These are phyloP conservation scores for Trichoderma oligosporum DNA, from an alignment of 2,329 filamentous ascomycete genomes.

Conservation along the genomic window DNA sequence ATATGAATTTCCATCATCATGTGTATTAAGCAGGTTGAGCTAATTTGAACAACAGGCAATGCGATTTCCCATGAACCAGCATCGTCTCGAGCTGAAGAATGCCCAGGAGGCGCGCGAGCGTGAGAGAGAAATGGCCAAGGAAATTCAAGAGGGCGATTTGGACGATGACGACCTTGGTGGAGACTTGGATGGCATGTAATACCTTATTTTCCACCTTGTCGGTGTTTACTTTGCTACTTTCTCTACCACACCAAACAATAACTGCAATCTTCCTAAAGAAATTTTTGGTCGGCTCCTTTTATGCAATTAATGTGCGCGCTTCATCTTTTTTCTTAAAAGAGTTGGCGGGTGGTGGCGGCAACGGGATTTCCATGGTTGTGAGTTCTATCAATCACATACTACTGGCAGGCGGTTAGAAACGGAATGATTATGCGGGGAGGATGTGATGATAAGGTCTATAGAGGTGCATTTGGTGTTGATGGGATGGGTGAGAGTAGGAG, in stretches of 20 bases:
- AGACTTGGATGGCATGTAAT: constrained; percentile 93
- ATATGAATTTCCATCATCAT: background rate
- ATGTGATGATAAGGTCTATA: background rate
- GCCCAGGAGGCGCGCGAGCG: constrained; percentile 96
- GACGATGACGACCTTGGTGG: constrained; percentile 95
- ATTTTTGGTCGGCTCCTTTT: background rate
- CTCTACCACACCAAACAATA: constrained; percentile 12
- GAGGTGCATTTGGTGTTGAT: background rate
- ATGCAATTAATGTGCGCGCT: background rate
- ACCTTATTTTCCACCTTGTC: constrained; percentile 13
- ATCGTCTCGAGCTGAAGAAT: constrained; percentile 93
- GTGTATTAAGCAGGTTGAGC: background rate
- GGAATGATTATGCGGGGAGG: background rate
- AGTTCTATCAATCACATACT: background rate
- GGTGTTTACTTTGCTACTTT: constrained; percentile 21
- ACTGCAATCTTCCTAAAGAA: background rate
- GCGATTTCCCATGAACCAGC: constrained; percentile 99
- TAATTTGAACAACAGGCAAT: constrained; percentile 63
- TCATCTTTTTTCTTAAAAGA: background rate
- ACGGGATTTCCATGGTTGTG: background rate
- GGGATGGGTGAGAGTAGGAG: background rate
- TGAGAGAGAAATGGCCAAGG: constrained; percentile 95
- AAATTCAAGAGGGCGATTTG: constrained; percentile 95
- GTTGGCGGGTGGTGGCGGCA: background rate
- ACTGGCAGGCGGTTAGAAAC: background rate